phyloP scores from a whole-genome alignment of 257 asterid species.

The Solanum etuberosum region DNA sequence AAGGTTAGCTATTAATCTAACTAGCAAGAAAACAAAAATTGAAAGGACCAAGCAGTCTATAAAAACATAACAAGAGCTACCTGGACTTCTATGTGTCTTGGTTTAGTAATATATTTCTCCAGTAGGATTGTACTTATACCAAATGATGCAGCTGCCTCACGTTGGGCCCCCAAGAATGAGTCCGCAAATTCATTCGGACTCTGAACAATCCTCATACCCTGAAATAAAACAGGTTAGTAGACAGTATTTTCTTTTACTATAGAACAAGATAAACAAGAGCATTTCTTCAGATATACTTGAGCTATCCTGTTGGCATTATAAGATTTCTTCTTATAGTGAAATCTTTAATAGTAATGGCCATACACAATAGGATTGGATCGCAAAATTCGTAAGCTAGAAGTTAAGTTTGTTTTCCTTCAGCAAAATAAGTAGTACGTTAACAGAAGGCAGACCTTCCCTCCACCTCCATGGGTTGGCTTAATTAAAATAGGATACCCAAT shows the following conservation, averaged over 20 bases:
- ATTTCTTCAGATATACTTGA: not conserved
- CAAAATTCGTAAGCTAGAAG: not conserved
- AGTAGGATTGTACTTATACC: conserved; percentile 79
- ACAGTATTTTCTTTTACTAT: not conserved
- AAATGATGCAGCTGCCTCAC: conserved; percentile 99
- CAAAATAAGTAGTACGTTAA: not conserved
- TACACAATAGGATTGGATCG: not conserved
- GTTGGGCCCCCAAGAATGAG: conserved; percentile 89
- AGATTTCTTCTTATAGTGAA: not conserved
- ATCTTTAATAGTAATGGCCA: not conserved
- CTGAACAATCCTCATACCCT: conserved; percentile 99
- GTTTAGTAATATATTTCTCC: conserved; percentile 92
- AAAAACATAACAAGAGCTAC: conserved; percentile 25
- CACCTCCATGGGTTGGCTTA: conserved; percentile 99
- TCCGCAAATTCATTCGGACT: conserved; percentile 70
- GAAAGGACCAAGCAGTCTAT: not conserved
- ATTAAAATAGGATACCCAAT: conserved; percentile 92
- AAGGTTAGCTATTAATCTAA: not conserved
- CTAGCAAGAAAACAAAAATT: not conserved
- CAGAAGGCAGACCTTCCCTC: conserved; percentile 67
- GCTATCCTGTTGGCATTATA: not conserved
- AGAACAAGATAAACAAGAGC: not conserved
- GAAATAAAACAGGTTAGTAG: conserved; percentile 11
- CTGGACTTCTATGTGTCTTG: conserved; percentile 99
- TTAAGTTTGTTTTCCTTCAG: not conserved